A percentile compares a stretch with the other conserved stretches of the same genome.
Conservation (phyloP, 1,139 yeast species). For the Debaryomyces subglobosus region DNA sequence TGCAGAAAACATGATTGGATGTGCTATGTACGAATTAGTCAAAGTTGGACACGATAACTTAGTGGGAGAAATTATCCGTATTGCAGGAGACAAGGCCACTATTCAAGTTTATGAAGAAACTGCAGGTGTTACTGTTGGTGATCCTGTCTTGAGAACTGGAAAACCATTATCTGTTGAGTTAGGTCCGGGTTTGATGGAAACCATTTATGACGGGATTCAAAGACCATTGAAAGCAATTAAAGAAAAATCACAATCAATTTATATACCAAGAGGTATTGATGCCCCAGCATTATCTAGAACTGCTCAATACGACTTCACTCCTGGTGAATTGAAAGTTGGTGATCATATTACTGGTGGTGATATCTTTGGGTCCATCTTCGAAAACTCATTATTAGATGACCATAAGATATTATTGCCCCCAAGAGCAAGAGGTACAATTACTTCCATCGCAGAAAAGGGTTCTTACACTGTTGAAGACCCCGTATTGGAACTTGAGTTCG, state of each 20-base stretch:
- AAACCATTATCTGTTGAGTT: slow-evolving; percentile 96
- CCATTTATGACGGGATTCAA: slow-evolving; percentile 98
- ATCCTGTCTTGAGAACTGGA: slow-evolving; percentile 96
- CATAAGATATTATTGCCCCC: slow-evolving; percentile 97
- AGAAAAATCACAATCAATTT: slow-evolving; percentile 84
- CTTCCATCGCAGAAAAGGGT: slow-evolving; percentile 86
- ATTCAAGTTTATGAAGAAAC: slow-evolving; percentile 99
- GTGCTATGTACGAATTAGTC: slow-evolving; percentile 98
- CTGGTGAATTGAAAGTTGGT: slow-evolving; percentile 80
- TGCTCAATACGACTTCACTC: slow-evolving; percentile 82
- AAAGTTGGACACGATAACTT: slow-evolving; percentile 95
- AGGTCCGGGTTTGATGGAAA: slow-evolving; percentile 99
- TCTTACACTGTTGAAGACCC: slow-evolving; percentile 89
- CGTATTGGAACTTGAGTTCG: slow-evolving; percentile 90
- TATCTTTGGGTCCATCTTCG: slow-evolving; percentile 90
- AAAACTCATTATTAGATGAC: slow-evolving; percentile 87
- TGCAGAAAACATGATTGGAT: slow-evolving; percentile 98
- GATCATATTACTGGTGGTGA: slow-evolving; percentile 99
- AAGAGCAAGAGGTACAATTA: slow-evolving; percentile 96
- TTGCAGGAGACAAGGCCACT: slow-evolving; percentile 94
- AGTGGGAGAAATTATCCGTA: slow-evolving; percentile 98
- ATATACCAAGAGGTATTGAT: slow-evolving; percentile 98
- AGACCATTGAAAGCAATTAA: slow-evolving; percentile 95
- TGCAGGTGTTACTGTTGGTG: slow-evolving; percentile 98
- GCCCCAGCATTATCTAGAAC: slow-evolving; percentile 90